A percentile compares a stretch with the other conserved stretches of the same genome.
These are phyloP conservation scores for Tephrocybe sp. DNA, from an alignment of 768 basidiomycete genomes.

Conservation along the genomic window DNA sequence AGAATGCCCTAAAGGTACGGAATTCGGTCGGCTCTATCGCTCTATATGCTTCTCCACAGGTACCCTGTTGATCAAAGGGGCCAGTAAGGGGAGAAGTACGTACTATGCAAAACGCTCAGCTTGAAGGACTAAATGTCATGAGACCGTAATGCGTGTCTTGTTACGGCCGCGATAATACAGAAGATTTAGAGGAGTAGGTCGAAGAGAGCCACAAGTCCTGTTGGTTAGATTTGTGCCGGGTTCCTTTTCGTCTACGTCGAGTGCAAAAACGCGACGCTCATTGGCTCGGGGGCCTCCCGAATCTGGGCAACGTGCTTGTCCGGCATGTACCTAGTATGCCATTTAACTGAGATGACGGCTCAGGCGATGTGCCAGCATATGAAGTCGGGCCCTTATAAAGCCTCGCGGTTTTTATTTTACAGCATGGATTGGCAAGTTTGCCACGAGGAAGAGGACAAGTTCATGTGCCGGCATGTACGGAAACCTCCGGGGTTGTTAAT, in stretches of 20 bases:
- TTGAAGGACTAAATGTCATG: conserved; percentile 5
- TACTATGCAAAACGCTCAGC: neutral
- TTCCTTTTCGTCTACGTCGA: neutral
- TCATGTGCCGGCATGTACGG: conserved; percentile 14
- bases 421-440: neutral
- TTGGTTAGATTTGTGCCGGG: neutral
- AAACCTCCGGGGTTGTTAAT: conserved; percentile 17
- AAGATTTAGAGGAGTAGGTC: too few relatives aligned
- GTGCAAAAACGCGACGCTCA: neutral
- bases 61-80: conserved; percentile 8
- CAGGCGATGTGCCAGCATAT: neutral
- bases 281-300: too few relatives aligned
- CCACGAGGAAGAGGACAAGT: conserved; percentile 3
- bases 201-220: conserved; percentile 5
- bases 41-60: neutral
- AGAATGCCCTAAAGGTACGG: neutral
- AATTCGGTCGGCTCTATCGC: neutral
- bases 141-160: neutral
- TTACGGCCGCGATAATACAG: neutral
- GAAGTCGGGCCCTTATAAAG: neutral
- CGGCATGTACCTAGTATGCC: too few relatives aligned
- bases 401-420: neutral
- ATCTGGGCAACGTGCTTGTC: too few relatives aligned
- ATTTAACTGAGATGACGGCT: conserved; percentile 10
- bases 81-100: neutral